Conservation (phyloP, 768 basidiomycete genomes). For the Pisolithus albus region DNA sequence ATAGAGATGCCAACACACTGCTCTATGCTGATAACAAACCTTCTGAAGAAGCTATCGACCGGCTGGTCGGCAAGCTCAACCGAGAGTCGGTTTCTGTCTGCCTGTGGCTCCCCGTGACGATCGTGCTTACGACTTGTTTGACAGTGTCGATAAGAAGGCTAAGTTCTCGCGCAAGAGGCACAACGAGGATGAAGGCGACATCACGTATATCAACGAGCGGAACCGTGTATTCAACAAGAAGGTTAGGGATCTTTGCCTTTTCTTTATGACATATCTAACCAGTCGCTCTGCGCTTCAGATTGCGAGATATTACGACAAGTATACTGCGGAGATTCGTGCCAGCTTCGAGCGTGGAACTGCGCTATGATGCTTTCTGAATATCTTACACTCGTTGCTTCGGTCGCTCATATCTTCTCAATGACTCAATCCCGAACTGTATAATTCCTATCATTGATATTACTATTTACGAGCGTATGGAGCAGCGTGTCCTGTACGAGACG, state of each 20-base stretch:
- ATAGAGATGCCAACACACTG: slow-evolving; percentile 88
- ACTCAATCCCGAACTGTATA: no score
- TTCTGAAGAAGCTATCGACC: slow-evolving; percentile 89
- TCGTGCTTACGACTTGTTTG: not conserved
- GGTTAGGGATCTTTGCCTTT: no score
- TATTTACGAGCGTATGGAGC: no score
- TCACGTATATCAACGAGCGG: slow-evolving; percentile 99
- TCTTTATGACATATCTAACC: no score
- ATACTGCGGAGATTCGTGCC: slow-evolving; percentile 91
- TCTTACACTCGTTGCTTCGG: no score
- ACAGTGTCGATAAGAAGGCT: slow-evolving; percentile 80
- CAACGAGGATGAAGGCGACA: slow-evolving; percentile 92
- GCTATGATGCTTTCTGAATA: slow-evolving; percentile 37
- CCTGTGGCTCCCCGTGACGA: not conserved
- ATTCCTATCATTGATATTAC: no score
- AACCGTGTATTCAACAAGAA: slow-evolving; percentile 80
- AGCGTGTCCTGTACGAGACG: slow-evolving; percentile 53
- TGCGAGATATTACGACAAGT: slow-evolving; percentile 87
- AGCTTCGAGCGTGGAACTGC: slow-evolving; percentile 96
- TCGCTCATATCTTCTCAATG: no score
- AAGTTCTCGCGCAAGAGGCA: slow-evolving; percentile 84
- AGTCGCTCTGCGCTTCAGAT: no score
- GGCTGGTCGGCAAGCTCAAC: slow-evolving; percentile 87
- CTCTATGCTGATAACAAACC: slow-evolving; percentile 96
- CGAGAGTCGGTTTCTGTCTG: slow-evolving; percentile 60